Evolutionary conservation across 176 grass and related monocot species (phyloP), one percentile per base, ranked within the genome.

Genomic region (Rhipidocladum racemiflorum): DNA sequence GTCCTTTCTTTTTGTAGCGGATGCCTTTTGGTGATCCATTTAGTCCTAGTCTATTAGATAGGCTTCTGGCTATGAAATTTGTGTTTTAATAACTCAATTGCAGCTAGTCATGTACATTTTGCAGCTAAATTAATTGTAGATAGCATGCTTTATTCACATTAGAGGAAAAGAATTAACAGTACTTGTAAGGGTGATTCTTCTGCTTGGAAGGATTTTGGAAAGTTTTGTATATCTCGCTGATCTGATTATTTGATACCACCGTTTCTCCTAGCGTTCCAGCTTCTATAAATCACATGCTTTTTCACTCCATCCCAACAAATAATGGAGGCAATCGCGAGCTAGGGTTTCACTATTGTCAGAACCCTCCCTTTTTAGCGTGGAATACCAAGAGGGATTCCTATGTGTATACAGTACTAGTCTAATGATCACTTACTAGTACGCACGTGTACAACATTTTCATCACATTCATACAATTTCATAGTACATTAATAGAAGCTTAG

Each of bases 21-120:
- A 63, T 72, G 43, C 48, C 28, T 73, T 80, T 48, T 17, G 56
- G 43, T 80, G 24, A 32, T 86, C 76, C 68, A 43, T 72, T 78
- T 80, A 80, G 59, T 80, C 49, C 57, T 73, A 24, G 36, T 5
- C 40, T 74, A 65, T 35, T 80, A 42, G 59, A 20, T 73, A 86
- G 59, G 45, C 38, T 23, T 71, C 34, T 34, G 18, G n/a, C 4
- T 7, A 80, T 25, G 60, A 17, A 42, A 53, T 42, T 68, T 54
- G 32, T 55, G 30, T 80, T 78, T 80, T 25, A 68, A 5, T 64
- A 56, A 44, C 76, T 86, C 25, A 55, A 65, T 13, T 57, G 68
- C 68, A 73, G 76, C 75, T 55, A 29, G 44, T 15, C 30, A 66
- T 80, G 76, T 80, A 86, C 35, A 53, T 73, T 44, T 79, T 80